Conservation (phyloP, 2,329 filamentous ascomycete genomes). For the Nigrospora oryzae region DNA sequence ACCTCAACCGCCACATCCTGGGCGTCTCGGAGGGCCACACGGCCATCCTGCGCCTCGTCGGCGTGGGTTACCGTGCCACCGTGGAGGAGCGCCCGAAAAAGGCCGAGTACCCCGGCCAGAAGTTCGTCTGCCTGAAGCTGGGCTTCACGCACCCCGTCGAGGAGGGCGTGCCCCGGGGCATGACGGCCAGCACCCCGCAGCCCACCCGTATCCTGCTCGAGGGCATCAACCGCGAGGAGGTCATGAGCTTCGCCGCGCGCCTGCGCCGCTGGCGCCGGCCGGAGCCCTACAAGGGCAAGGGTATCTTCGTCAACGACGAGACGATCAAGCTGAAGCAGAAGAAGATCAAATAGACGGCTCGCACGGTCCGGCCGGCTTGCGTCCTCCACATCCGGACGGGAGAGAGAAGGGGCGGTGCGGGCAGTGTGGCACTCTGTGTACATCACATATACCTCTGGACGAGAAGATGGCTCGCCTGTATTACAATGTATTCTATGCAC, state of each 20-base stretch:
- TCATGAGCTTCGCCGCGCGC: constrained; percentile 85
- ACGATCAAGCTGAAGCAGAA: constrained; percentile 98
- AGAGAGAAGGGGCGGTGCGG: too few relatives aligned
- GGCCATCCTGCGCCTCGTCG: constrained; percentile 83
- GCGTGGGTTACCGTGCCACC: constrained; percentile 88
- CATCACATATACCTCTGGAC: too few relatives aligned
- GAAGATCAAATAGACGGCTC: constrained; percentile 69
- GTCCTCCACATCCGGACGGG: too few relatives aligned
- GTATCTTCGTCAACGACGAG: constrained; percentile 95
- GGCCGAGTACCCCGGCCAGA: constrained; percentile 70
- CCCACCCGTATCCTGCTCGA: constrained; percentile 88
- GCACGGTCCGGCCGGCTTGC: too few relatives aligned
- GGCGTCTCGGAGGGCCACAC: constrained; percentile 96
- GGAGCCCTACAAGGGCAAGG: constrained; percentile 99
- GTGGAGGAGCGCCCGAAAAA: constrained; percentile 70
- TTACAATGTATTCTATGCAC: too few relatives aligned
- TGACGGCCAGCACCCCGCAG: constrained; percentile 81
- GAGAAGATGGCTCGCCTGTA: too few relatives aligned
- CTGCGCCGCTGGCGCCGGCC: constrained; percentile 84
- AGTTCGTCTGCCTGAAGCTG: constrained; percentile 88
- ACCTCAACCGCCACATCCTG: constrained; percentile 82
- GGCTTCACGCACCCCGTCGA: constrained; percentile 96
- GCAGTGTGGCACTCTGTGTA: too few relatives aligned
- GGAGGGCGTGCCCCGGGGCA: constrained; percentile 70
- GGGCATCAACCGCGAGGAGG: constrained; percentile 74